phyloP scores from a whole-genome alignment of 2,329 filamentous ascomycete species.

The Didymellaceae sp. region DNA sequence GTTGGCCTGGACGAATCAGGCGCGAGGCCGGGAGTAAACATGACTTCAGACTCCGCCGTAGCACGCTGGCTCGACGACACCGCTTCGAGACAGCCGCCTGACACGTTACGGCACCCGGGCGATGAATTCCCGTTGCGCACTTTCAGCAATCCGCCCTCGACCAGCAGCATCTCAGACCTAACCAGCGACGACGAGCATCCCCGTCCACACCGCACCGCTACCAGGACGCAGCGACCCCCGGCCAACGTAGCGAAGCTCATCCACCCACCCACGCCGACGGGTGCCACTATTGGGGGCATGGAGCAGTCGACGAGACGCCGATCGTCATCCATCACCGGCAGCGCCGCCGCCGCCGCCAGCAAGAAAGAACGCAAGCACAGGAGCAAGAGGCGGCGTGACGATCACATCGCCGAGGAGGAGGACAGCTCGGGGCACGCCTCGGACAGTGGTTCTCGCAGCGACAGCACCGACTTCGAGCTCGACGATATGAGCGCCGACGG shows the following conservation, averaged over 20 bases:
- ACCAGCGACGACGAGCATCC: conserved; percentile 25
- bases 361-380: conserved; percentile 34
- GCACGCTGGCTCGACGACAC: conserved; percentile 44
- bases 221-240: conserved; percentile 7
- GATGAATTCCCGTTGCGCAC: conserved; percentile 48
- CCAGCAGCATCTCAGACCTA: conserved; percentile 34
- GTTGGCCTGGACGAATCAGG: conserved; percentile 26
- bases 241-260: conserved; percentile 34
- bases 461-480: conserved; percentile 62
- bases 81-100: conserved; percentile 30
- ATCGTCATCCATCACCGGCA: conserved; percentile 44
- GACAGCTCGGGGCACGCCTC: conserved; percentile 36
- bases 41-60: conserved; percentile 32
- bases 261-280: conserved; percentile 42
- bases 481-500: conserved; percentile 71
- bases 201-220: conserved; percentile 8
- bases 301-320: conserved; percentile 36
- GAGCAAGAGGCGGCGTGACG: conserved; percentile 34
- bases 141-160: conserved; percentile 43
- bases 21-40: conserved; percentile 23
- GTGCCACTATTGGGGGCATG: conserved; percentile 18
- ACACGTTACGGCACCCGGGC: conserved; percentile 41
- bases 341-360: conserved; percentile 28
- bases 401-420: conserved; percentile 46
- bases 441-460: conserved; percentile 44